Evolutionary conservation across 2,329 filamentous ascomycete genomes (phyloP).

Genomic region (Aspergillus persii): DNA sequence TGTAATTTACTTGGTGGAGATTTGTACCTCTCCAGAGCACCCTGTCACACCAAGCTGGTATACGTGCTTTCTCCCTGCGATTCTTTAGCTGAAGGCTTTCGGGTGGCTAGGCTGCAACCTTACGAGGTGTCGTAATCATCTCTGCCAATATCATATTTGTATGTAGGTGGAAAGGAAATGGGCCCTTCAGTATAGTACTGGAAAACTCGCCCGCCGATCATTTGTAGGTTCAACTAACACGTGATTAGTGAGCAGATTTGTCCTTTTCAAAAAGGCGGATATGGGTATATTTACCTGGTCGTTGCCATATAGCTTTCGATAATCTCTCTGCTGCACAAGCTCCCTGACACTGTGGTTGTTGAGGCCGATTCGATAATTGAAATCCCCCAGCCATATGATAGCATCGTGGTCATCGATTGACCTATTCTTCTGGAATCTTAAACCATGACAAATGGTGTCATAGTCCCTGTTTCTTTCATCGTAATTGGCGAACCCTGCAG

Average conservation of each 20-base stretch:
- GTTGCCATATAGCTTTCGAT: constrained; percentile 81
- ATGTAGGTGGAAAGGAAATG: constrained; percentile 88
- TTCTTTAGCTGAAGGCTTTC: constrained; percentile 29
- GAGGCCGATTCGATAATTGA: constrained; percentile 95
- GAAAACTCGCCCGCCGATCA: constrained; percentile 88
- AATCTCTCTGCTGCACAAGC: constrained; percentile 68
- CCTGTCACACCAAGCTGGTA: constrained; percentile 96
- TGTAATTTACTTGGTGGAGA: constrained; percentile 78
- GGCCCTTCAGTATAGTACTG: constrained; percentile 86
- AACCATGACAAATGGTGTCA: constrained; percentile 77
- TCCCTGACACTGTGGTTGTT: constrained; percentile 73
- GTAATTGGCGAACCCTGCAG: constrained; percentile 93
- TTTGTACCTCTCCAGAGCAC: constrained; percentile 83
- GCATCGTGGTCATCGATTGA: constrained; percentile 89
- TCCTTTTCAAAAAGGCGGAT: constrained; percentile 14
- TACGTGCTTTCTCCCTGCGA: constrained; percentile 80
- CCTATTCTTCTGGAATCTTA: constrained; percentile 87
- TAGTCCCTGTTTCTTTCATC: constrained; percentile 95
- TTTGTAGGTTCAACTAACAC: constrained; percentile 80
- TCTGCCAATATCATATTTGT: constrained; percentile 88
- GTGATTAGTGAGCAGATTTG: constrained; percentile 11
- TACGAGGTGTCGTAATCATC: constrained; percentile 90
- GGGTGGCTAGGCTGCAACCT: constrained; percentile 31
- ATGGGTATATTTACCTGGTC: constrained; percentile 62
- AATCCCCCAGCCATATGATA: constrained; percentile 94